Evolutionary conservation across 2,329 filamentous ascomycete species (phyloP).

Genomic region (Tolypocladium ovalisporum): DNA sequence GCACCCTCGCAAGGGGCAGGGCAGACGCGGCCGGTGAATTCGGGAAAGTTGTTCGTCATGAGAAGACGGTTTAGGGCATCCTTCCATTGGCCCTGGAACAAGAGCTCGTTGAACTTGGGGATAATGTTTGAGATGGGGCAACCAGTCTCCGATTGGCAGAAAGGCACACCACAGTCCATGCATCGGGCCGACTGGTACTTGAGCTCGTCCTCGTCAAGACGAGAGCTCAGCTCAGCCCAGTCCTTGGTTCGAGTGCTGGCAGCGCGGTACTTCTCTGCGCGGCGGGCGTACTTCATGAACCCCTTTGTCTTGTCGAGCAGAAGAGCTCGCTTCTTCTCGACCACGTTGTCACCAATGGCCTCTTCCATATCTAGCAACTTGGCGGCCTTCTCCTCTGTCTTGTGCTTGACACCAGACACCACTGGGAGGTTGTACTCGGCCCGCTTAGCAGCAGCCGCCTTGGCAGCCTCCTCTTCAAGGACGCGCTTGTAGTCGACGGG

Average conservation of each 20-base stretch:
- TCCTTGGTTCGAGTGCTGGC: constrained; percentile 78
- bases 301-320: constrained; percentile 96
- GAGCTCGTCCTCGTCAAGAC: constrained; percentile 85
- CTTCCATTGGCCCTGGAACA: constrained; percentile 69
- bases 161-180: constrained; percentile 98
- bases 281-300: constrained; percentile 95
- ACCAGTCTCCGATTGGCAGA: constrained; percentile 92
- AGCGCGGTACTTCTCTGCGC: constrained; percentile 84
- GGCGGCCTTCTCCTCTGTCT: constrained; percentile 58
- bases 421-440: constrained; percentile 72
- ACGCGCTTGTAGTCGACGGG: constrained; percentile 96
- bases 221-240: constrained; percentile 82
- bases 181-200: constrained; percentile 95
- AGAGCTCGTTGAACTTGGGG: constrained; percentile 87
- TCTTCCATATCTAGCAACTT: constrained; percentile 81
- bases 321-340: constrained; percentile 81
- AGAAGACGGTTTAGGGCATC: constrained; percentile 85
- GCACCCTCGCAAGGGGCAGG: constrained; percentile 94
- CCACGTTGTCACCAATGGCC: constrained; percentile 71
- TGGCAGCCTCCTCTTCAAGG: constrained; percentile 72
- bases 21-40: constrained; percentile 95
- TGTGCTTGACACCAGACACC: constrained; percentile 53
- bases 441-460: constrained; percentile 76
- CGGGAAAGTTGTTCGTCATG: constrained; percentile 98
- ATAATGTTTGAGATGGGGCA: constrained; percentile 98